Base-by-base conservation (phyloP, 2,329 filamentous ascomycete species). In the Harringtonia lauricola region DNA sequence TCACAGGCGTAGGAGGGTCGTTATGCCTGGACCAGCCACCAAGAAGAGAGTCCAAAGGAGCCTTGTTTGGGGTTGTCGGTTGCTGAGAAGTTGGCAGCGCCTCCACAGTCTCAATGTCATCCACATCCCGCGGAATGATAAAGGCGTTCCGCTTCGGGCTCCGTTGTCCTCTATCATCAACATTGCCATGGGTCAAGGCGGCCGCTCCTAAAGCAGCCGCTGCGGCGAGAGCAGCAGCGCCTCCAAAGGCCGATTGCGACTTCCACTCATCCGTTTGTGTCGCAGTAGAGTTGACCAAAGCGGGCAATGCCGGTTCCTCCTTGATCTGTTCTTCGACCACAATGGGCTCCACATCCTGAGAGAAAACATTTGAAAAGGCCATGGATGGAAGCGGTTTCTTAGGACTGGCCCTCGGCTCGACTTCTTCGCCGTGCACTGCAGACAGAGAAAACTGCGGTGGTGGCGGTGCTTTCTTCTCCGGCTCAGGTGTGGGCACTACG, bases 71-170 rank as follows among this genome's bases (percentile, higher is more conserved):
- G 18, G 65, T 65, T 45, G 62, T 54, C 17, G 68, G 64, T 22
- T 56, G 36, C 10, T 34, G 38, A 4, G 22, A 22, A 9, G n/a
- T 14, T 13, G 33, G 13, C 13, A 26, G 5, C 6, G 26, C 15
- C 12, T 34, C 24, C 43, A 17, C 8, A 8, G 17, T 22, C 19
- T 21, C 17, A 3, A 31, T 26, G 4, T 58, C 56, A 14, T 52
- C 55, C n/a, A n/a, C n/a, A 34, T 74, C 71, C 17, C 64, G 65
- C 1, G 75, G 70, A 19, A 79, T 65, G 45, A 79, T 71, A 49
- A 79, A 74, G 1, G 60, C 76, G 49, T 76, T 68, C 45, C 72
- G 64, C 59, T 67, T 71, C 1, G 71, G 72, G 50, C 67, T 76
- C 45, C 68, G 67, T 4, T 39, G 30, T 2, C 24, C 37, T 9